These are phyloP conservation scores for Neocatenulostroma microsporum DNA, from an alignment of 2,329 filamentous ascomycete species.

Conservation along the genomic window DNA sequence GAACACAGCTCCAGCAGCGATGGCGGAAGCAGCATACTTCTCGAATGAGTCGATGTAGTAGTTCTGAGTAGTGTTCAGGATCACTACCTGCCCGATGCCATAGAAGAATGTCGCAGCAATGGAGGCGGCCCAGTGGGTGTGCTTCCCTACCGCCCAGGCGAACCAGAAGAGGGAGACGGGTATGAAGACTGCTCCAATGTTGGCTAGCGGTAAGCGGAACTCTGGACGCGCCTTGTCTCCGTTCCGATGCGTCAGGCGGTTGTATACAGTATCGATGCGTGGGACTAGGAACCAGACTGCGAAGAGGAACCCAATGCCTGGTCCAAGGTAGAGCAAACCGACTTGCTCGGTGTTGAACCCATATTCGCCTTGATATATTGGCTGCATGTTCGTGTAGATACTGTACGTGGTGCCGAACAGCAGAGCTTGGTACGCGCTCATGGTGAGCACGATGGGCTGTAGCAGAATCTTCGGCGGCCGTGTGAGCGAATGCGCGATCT, in stretches of 20 bases:
- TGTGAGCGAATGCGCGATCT: conserved; percentile 32
- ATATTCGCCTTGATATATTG: conserved; percentile 38
- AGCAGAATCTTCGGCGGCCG: conserved; percentile 37
- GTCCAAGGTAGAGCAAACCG: conserved; percentile 39
- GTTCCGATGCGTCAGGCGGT: conserved; percentile 35
- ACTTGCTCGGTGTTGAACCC: conserved; percentile 41
- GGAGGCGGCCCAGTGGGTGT: conserved; percentile 35
- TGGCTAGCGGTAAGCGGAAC: conserved; percentile 39
- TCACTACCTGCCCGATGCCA: conserved; percentile 47
- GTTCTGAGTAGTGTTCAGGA: conserved; percentile 47
- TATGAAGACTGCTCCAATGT: conserved; percentile 39
- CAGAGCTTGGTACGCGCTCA: conserved; percentile 41
- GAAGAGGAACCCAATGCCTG: conserved; percentile 37
- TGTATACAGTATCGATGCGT: conserved; percentile 43
- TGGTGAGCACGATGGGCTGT: conserved; percentile 41
- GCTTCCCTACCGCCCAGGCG: conserved; percentile 37
- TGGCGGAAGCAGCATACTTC: conserved; percentile 43
- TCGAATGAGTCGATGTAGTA: conserved; percentile 49
- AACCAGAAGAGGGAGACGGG: conserved; percentile 36
- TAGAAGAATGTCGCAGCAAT: conserved; percentile 42
- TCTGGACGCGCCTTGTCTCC: conserved; percentile 36
- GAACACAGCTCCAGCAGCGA: conserved; percentile 44
- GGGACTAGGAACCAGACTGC: conserved; percentile 41
- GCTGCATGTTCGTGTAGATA: conserved; percentile 43
- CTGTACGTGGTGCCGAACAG: conserved; percentile 43